These are phyloP conservation scores for Ichthyophthirius multifiliis DNA, from an alignment of 169 alveolate genomes.

Conservation along the genomic window DNA sequence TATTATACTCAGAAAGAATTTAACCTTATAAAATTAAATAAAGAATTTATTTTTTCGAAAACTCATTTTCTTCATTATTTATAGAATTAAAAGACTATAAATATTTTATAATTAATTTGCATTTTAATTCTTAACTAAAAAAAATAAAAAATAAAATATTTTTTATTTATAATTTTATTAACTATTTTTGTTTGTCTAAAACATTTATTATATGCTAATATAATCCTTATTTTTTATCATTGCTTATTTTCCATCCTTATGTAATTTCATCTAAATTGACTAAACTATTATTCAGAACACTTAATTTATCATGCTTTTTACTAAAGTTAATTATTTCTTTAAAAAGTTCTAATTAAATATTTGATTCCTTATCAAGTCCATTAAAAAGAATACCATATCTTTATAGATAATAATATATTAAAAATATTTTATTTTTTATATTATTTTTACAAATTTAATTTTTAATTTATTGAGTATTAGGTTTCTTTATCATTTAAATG, in stretches of 20 bases:
- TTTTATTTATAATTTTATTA: background rate
- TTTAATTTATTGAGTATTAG: background rate
- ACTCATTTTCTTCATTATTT: background rate
- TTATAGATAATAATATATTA: background rate
- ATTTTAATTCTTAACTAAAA: background rate
- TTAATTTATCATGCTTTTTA: background rate
- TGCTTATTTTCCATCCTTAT: background rate
- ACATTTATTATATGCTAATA: background rate
- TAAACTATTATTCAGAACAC: background rate
- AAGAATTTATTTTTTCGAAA: background rate
- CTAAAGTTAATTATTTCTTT: background rate
- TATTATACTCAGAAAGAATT: background rate
- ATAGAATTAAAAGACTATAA: background rate
- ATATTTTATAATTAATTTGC: background rate
- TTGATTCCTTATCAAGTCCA: background rate
- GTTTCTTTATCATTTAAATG: background rate
- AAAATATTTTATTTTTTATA: background rate
- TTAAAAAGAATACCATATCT: conserved; percentile 7
- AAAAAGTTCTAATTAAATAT: background rate
- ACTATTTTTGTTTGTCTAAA: background rate
- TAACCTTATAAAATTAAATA: background rate
- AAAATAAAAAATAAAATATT: background rate
- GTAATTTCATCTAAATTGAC: background rate
- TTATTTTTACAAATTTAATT: background rate
- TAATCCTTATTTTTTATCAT: background rate